Conservation (phyloP, 768 basidiomycete genomes). For the Suillus brevipes region DNA sequence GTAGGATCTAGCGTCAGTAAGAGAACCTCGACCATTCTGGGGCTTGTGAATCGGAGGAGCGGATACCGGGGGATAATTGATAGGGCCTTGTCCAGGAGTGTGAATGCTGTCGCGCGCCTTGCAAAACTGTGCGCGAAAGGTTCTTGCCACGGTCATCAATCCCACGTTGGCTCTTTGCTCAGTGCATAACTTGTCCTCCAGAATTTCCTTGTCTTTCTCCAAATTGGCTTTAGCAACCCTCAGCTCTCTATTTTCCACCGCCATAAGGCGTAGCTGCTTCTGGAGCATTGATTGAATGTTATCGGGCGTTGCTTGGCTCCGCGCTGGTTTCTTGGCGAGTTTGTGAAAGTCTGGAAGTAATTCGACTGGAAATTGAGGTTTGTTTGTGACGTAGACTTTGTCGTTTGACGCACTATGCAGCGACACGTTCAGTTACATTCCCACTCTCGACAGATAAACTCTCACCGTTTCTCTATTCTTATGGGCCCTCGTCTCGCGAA, state of each 20-base stretch:
- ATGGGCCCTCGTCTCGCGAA: neutral
- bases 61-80: neutral
- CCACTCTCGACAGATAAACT: too few species aligned
- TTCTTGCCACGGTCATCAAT: neutral
- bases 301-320: neutral
- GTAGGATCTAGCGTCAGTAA: neutral
- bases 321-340: neutral
- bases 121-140: neutral
- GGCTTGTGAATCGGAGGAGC: neutral
- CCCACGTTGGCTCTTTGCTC: neutral
- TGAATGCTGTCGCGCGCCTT: neutral
- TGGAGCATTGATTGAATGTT: neutral
- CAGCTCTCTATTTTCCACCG: neutral
- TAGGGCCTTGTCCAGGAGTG: neutral
- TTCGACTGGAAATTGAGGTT: neutral
- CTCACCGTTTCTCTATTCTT: neutral
- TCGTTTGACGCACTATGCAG: neutral
- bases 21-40: neutral
- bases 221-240: neutral
- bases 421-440: neutral
- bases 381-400: neutral
- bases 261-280: neutral
- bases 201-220: neutral
- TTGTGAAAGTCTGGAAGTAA: neutral
- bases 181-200: neutral